Evolutionary conservation across 495 filamentous ascomycete genomes (phyloP).

Genomic region (Lindgomyces ingoldianus): DNA sequence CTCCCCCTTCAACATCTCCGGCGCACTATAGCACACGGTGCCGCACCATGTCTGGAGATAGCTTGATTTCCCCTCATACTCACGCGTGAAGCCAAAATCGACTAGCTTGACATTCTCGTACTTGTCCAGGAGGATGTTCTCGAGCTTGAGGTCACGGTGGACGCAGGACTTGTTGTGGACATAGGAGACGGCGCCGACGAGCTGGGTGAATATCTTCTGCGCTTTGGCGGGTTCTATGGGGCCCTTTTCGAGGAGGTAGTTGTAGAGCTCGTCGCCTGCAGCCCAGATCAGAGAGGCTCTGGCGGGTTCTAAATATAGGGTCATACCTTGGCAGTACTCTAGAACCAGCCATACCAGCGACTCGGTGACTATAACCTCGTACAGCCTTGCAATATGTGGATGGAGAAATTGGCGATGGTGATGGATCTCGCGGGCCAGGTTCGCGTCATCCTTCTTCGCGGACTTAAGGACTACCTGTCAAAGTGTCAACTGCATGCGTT

Average conservation of each 20-base stretch:
- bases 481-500: not conserved
- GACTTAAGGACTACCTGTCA: slow-evolving; percentile 93
- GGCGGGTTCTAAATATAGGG: not conserved
- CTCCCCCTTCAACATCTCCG: slow-evolving; percentile 97
- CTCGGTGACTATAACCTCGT: slow-evolving; percentile 98
- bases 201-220: slow-evolving; percentile 91
- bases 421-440: slow-evolving; percentile 95
- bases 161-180: slow-evolving; percentile 95
- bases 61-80: slow-evolving; percentile 93
- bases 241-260: slow-evolving; percentile 86
- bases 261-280: slow-evolving; percentile 92
- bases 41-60: slow-evolving; percentile 98
- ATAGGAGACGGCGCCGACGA: slow-evolving; percentile 93
- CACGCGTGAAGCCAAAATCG: slow-evolving; percentile 96
- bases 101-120: slow-evolving; percentile 98
- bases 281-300: slow-evolving; percentile 6
- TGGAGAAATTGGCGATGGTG: slow-evolving; percentile 98
- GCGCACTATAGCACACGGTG: slow-evolving; percentile 95
- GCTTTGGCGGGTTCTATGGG: slow-evolving; percentile 83
- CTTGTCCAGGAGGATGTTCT: slow-evolving; percentile 97
- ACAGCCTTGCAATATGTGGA: slow-evolving; percentile 93
- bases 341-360: slow-evolving; percentile 91
- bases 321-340: slow-evolving; percentile 92
- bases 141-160: slow-evolving; percentile 93
- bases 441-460: slow-evolving; percentile 91